Base-by-base conservation (phyloP, 306 rosid genomes). In the Fragaria iinumae region DNA sequence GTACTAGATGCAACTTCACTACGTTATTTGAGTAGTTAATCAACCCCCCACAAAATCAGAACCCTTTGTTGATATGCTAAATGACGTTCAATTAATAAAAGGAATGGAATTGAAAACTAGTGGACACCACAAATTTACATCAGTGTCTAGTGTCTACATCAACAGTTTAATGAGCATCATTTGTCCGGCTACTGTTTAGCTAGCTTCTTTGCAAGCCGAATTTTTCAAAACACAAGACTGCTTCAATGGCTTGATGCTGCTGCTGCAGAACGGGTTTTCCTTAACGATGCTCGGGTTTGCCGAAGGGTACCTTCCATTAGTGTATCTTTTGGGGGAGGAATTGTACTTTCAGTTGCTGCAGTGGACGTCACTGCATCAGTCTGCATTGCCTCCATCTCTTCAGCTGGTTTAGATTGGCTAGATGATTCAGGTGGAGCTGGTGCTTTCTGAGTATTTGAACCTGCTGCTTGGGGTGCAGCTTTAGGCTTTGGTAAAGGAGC, bases 101-200 rank as follows among this genome's bases (percentile, higher is more conserved):
- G 81, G 79, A 87, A 80, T 87, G 83, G 74, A 86, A 84, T 79
- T 53, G 78, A 80, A 77, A 74, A 74, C 74, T 77, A 57, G 67
- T 32, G 67, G 83, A 65, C 75, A 69, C 75, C 80, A 76, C 79
- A 82, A 80, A 90, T 93, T 88, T 90, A 94, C 96, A 91, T 56
- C 43, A 83, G 70, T 17, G 45, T 65, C 70, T 36, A 17, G 71
- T 81, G 80, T 82, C 80, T 71, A 77, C 76, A 71, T 38, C 64
- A 63, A 73, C 83, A 76, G 73, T 80, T 80, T 79, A 88, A 81
- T 59, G 78, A 74, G 63, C 84, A 82, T 63, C 71, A 45, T 74
- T 72, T 48, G 81, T 62, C 65, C 83, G 53, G 81, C 87, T 75
- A 84, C 65, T 11, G 36, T 44, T 67, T 27, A 18, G 43, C 69